Conservation (phyloP, 2,329 filamentous ascomycete species). For the Colletotrichum theobromicola region DNA sequence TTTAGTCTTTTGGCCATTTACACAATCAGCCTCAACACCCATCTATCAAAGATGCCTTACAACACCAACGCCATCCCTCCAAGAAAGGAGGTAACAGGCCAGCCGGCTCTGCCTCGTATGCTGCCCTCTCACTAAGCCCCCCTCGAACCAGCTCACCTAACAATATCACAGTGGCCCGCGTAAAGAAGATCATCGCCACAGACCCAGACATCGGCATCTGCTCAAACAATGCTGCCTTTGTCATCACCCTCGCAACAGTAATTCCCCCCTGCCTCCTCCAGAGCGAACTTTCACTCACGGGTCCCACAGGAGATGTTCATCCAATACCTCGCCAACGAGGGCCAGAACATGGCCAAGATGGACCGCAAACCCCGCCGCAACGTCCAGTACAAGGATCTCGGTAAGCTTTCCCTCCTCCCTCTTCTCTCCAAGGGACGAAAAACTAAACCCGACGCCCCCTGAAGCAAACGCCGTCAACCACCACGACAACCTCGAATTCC, state of each 20-base stretch:
- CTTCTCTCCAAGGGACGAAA: background rate
- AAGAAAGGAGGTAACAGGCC: constrained; percentile 81
- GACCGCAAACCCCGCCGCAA: constrained; percentile 92
- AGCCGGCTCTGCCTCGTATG: constrained; percentile 84
- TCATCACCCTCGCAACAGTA: constrained; percentile 89
- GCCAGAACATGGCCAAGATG: constrained; percentile 85
- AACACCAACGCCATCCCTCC: constrained; percentile 86
- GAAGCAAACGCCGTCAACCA: constrained; percentile 85
- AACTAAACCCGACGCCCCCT: background rate
- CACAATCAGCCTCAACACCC: background rate
- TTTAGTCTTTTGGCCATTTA: background rate
- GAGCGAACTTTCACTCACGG: background rate
- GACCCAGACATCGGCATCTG: constrained; percentile 87
- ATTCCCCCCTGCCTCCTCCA: constrained; percentile 25
- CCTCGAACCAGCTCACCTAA: background rate
- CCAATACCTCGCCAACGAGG: constrained; percentile 85
- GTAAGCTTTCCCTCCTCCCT: constrained; percentile 49
- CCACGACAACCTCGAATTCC: constrained; percentile 93
- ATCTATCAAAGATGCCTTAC: constrained; percentile 74
- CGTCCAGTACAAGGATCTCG: constrained; percentile 94
- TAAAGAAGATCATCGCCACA: constrained; percentile 92
- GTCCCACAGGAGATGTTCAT: constrained; percentile 88
- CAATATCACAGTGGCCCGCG: constrained; percentile 74
- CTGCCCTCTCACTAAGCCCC: background rate
- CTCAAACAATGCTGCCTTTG: constrained; percentile 92